Conservation (phyloP, 306 rosid genomes). For the Abrus precatorius region DNA sequence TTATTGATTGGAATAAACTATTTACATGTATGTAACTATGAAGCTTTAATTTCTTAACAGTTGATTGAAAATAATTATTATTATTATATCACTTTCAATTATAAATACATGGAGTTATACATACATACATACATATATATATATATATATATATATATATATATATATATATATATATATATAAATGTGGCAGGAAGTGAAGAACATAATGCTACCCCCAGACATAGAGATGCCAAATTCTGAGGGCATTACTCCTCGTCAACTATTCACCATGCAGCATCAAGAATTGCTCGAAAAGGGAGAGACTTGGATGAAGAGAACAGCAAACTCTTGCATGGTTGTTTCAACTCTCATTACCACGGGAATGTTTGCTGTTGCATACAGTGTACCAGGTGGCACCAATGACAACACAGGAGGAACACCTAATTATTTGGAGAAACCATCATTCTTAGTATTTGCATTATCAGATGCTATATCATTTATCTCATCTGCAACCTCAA, state of each 20-base stretch:
- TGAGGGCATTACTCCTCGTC: conserved; percentile 40
- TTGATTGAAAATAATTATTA: too few relatives aligned
- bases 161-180: neutral
- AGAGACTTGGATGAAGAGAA: conserved; percentile 67
- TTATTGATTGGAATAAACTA: too few relatives aligned
- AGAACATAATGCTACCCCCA: conserved; percentile 52
- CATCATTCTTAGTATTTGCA: conserved; percentile 48
- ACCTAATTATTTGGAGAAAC: conserved; percentile 41
- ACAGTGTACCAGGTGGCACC: conserved; percentile 59
- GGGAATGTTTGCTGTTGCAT: conserved; percentile 60
- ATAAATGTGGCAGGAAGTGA: conserved; percentile 53
- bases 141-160: neutral
- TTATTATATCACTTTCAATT: too few relatives aligned
- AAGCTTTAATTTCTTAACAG: too few relatives aligned
- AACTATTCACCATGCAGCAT: conserved; percentile 55
- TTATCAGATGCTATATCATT: conserved; percentile 56
- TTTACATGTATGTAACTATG: too few relatives aligned
- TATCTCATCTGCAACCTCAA: conserved; percentile 58
- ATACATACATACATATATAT: too few relatives aligned
- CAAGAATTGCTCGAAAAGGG: conserved; percentile 40
- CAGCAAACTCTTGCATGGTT: conserved; percentile 61
- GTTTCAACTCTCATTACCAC: conserved; percentile 64
- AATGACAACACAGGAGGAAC: conserved; percentile 26
- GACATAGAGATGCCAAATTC: conserved; percentile 45
- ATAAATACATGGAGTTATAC: neutral